Evolutionary conservation across 1,284 basidiomycete genomes (phyloP).

Genomic region (Fomitopsis pinicola): DNA sequence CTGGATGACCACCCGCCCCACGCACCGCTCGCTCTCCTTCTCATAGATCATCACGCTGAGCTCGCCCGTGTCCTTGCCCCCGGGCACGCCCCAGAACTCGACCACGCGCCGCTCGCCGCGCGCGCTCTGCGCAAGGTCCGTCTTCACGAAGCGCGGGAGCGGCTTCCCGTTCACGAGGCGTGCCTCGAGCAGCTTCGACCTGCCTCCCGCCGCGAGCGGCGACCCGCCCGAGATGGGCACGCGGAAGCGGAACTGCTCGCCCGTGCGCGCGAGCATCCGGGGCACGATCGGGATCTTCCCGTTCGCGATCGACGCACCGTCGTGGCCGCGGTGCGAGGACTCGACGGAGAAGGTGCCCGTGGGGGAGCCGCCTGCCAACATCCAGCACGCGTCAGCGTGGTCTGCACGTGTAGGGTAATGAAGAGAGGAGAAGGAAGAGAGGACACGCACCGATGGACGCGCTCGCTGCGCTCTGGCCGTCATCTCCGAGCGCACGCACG

Average conservation of each 20-base stretch:
- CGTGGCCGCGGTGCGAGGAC: conserved; percentile 43
- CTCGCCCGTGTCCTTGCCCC: conserved; percentile 48
- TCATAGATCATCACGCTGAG: conserved; percentile 54
- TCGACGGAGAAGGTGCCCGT: conserved; percentile 52
- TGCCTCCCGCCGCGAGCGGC: conserved; percentile 3
- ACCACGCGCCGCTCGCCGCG: conserved; percentile 34
- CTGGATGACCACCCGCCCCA: conserved; percentile 54
- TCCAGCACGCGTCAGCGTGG: not conserved
- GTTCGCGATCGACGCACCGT: conserved; percentile 18
- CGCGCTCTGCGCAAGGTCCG: conserved; percentile 36
- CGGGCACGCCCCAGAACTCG: conserved; percentile 56
- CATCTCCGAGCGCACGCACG: conserved; percentile 59
- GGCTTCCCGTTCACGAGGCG: conserved; percentile 48
- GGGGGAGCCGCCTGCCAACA: conserved; percentile 31
- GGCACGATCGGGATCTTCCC: conserved; percentile 22
- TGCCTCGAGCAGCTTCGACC: conserved; percentile 35
- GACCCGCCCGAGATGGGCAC: conserved; percentile 33
- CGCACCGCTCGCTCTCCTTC: conserved; percentile 42
- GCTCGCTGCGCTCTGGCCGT: conserved; percentile 14
- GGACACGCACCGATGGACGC: conserved; percentile 11
- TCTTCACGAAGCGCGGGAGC: conserved; percentile 55
- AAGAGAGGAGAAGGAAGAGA: not conserved
- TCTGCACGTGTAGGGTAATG: not conserved
- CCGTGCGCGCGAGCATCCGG: conserved; percentile 50
- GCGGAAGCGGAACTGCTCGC: conserved; percentile 60